Base-by-base conservation (phyloP, 805 yeast genomes). In the Isabelozyma heimii region DNA sequence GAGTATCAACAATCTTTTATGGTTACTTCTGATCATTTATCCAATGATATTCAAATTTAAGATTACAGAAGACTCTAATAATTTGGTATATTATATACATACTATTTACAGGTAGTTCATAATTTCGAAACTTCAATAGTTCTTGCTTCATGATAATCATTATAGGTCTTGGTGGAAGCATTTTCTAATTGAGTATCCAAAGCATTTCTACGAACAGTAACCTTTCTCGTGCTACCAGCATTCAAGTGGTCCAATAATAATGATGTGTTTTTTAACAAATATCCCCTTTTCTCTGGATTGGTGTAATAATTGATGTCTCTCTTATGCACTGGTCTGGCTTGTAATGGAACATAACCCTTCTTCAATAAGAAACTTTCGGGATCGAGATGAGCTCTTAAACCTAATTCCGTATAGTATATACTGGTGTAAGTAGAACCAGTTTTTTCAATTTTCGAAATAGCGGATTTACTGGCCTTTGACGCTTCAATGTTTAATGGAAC, bases 251-350 rank as follows among this genome's bases (percentile, higher is more conserved):
- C 76, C 60, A 73, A 68, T 49, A 73, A 66, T 44, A 70, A 53
- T n/a, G 69, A 60, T 8, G 63, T 61, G 54, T 73, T 69, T 46
- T 72, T 59, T 58, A 70, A 67, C 52, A 91, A 69, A 63, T 89
- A 92, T 7, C 99, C 99, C 56, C 90, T 80, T 61, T 82, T 83
- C 37, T 75, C 83, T 2, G 79, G 77, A 63, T 83, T 79, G 44
- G 90, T 81, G 71, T 94, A 92, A 67, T 77, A 89, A 49, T 82
- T 82, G 48, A 92, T 84, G 61, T 87, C 90, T 68, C 89, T 86
- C 69, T 88, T 82, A 57, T 81, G 83, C 8, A 85, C 86, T 12
- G 99, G 99, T 67, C 91, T 82, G 1, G 97, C 91, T 46, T 81
- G 84, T 55, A 89, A 65, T 42, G 98, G 98, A 13, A 91, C 66